Percentiles rank a stretch among this genome's conserved stretches.
Evolutionary conservation across 495 filamentous ascomycete species (phyloP).

Genomic region (Penicillium herquei): DNA sequence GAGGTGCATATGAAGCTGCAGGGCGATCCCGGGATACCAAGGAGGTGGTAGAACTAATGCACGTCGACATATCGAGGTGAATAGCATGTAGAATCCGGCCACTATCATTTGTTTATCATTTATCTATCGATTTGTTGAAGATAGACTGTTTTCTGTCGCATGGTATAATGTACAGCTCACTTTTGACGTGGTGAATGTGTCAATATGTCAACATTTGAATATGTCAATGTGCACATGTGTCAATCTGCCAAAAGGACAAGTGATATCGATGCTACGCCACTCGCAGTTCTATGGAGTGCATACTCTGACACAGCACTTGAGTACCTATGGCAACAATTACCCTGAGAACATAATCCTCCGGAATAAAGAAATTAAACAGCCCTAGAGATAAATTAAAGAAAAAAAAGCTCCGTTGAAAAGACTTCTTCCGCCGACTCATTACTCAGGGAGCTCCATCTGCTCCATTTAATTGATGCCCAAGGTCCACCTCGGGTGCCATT

Average conservation of each 20-base stretch:
- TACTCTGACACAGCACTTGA: no score
- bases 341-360: no score
- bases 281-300: no score
- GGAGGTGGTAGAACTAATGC: neutral
- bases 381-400: no score
- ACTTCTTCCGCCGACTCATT: neutral
- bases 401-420: no score
- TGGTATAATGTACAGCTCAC: neutral
- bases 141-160: neutral
- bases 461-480: slow-evolving; percentile 3
- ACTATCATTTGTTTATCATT: slow-evolving; percentile 1
- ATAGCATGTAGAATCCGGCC: neutral
- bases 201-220: no score
- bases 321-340: no score
- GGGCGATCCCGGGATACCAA: slow-evolving; percentile 12
- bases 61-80: neutral
- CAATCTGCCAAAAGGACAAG: neutral
- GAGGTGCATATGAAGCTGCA: slow-evolving; percentile 23
- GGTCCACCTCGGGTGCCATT: slow-evolving; percentile 1
- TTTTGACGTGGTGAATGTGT: neutral
- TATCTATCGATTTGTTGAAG: neutral
- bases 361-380: no score
- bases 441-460: slow-evolving; percentile 5
- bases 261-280: no score
- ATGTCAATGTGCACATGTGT: no score